A percentile compares a stretch with the other conserved stretches of the same genome.
These are phyloP conservation scores for Coemansia sp. DNA, from an alignment of 192 early-diverging fungal species.

Conservation along the genomic window DNA sequence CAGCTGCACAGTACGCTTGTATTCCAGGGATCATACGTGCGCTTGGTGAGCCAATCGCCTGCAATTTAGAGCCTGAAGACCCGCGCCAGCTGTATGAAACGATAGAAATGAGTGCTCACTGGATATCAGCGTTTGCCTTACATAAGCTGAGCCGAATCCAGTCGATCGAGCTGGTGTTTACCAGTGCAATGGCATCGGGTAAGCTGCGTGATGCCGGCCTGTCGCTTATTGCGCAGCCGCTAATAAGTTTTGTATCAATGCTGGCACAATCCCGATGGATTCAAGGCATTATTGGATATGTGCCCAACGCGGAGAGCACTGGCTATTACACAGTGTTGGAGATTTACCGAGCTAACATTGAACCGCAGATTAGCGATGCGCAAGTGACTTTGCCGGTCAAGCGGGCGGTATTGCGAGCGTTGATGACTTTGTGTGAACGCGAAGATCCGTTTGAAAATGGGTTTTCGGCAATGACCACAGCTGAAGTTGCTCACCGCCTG, in stretches of 20 bases:
- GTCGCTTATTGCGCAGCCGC: conserved; percentile 12
- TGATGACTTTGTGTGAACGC: conserved; percentile 44
- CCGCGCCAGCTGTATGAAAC: conserved; percentile 20
- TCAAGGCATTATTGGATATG: conserved; percentile 17
- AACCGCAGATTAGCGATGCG: conserved; percentile 25
- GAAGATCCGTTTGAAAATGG: conserved; percentile 26
- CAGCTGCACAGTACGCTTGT: conserved; percentile 17
- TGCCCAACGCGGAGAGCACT: conserved; percentile 5
- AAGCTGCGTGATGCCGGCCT: conserved; percentile 15
- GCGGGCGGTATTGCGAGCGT: conserved; percentile 31
- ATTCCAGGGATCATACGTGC: conserved; percentile 29
- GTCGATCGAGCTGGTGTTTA: conserved; percentile 42
- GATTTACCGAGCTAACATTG: conserved; percentile 42
- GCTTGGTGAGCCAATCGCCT: conserved; percentile 11
- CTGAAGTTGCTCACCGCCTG: conserved; percentile 45
- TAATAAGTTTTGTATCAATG: conserved; percentile 21
- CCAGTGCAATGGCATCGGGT: conserved; percentile 27
- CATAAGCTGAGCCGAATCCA: conserved; percentile 22
- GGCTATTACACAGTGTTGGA: conserved; percentile 24
- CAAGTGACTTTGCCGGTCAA: conserved; percentile 24
- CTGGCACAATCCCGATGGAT: conserved; percentile 37
- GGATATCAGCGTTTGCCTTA: conserved; percentile 20
- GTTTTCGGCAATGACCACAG: conserved; percentile 50
- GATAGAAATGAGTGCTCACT: conserved; percentile 16
- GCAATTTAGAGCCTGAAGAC: neutral